Conservation (phyloP, 805 yeast genomes). For the Lachancea nothofagi region DNA sequence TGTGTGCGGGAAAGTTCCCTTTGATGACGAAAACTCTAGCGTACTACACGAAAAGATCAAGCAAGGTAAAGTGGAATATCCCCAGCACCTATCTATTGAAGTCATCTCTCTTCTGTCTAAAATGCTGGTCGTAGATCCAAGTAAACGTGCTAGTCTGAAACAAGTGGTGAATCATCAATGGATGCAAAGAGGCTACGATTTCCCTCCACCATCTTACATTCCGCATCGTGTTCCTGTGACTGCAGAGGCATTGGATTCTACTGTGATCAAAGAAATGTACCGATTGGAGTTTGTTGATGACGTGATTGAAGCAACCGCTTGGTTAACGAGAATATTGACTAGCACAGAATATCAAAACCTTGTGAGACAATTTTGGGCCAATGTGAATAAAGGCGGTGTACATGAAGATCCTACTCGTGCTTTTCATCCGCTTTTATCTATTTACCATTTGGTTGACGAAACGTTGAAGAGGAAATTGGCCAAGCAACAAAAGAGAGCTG, state of each 20-base stretch:
- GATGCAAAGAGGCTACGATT: constrained; percentile 87
- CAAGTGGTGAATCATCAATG: constrained; percentile 89
- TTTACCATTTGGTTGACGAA: constrained; percentile 82
- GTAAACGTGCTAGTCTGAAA: constrained; percentile 66
- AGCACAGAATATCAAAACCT: constrained; percentile 52
- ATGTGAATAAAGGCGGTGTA: constrained; percentile 6
- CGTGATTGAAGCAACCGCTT: constrained; percentile 49
- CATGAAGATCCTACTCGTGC: constrained; percentile 74
- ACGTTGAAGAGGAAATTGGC: constrained; percentile 66
- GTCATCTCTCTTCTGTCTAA: constrained; percentile 74
- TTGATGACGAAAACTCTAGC: constrained; percentile 90
- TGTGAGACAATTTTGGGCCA: constrained; percentile 28
- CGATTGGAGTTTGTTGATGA: constrained; percentile 70
- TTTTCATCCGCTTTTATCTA: constrained; percentile 82
- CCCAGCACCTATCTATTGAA: constrained; percentile 70
- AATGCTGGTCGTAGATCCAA: constrained; percentile 90
- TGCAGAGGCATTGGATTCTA: constrained; percentile 33
- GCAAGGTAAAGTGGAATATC: constrained; percentile 87
- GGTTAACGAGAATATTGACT: constrained; percentile 50
- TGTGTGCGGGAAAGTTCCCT: constrained; percentile 97
- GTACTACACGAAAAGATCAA: constrained; percentile 91
- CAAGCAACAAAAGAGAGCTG: constrained; percentile 35
- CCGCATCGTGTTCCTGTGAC: constrained; percentile 73
- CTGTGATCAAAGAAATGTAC: constrained; percentile 72
- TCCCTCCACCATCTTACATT: constrained; percentile 60